Conservation (phyloP, 192 early-diverging fungal species). For the Pilobolus umbonatus region DNA sequence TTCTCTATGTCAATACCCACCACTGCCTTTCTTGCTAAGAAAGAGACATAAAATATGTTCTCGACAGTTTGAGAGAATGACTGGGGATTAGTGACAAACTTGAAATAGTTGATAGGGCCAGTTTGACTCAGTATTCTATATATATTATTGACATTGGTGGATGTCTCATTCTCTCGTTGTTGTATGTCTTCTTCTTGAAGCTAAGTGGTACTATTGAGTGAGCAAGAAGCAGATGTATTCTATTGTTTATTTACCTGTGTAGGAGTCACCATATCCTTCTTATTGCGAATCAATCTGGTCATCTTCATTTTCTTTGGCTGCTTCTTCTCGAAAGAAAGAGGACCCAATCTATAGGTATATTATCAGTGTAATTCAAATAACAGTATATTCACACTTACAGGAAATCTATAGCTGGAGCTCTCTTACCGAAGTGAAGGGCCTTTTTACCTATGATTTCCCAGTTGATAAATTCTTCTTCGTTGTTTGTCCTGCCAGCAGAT, state of each 20-base stretch:
- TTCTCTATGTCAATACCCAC: slow-evolving; percentile 69
- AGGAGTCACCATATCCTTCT: slow-evolving; percentile 41
- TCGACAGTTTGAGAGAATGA: slow-evolving; percentile 93
- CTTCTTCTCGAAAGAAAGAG: slow-evolving; percentile 61
- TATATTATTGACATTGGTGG: slow-evolving; percentile 71
- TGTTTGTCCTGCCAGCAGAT: slow-evolving; percentile 43
- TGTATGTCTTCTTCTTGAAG: slow-evolving; percentile 68
- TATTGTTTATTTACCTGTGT: slow-evolving; percentile 31
- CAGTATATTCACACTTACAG: slow-evolving; percentile 48
- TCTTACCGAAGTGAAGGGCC: slow-evolving; percentile 47
- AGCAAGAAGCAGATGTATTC: not conserved
- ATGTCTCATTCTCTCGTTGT: slow-evolving; percentile 83
- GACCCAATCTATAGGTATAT: slow-evolving; percentile 52
- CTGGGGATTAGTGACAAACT: slow-evolving; percentile 84
- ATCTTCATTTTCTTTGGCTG: slow-evolving; percentile 29
- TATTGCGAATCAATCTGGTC: slow-evolving; percentile 41
- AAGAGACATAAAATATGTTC: slow-evolving; percentile 97
- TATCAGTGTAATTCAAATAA: slow-evolving; percentile 9
- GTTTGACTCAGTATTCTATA: slow-evolving; percentile 50
- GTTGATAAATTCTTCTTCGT: slow-evolving; percentile 35
- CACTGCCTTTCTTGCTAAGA: slow-evolving; percentile 82
- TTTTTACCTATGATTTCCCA: slow-evolving; percentile 59
- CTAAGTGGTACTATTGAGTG: too few relatives aligned
- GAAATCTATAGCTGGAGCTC: slow-evolving; percentile 69
- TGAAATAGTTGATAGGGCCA: slow-evolving; percentile 70